Evolutionary conservation across 2,329 filamentous ascomycete genomes (phyloP), one percentile per base, ranked within the genome.

Genomic region (Cladosporium velox): DNA sequence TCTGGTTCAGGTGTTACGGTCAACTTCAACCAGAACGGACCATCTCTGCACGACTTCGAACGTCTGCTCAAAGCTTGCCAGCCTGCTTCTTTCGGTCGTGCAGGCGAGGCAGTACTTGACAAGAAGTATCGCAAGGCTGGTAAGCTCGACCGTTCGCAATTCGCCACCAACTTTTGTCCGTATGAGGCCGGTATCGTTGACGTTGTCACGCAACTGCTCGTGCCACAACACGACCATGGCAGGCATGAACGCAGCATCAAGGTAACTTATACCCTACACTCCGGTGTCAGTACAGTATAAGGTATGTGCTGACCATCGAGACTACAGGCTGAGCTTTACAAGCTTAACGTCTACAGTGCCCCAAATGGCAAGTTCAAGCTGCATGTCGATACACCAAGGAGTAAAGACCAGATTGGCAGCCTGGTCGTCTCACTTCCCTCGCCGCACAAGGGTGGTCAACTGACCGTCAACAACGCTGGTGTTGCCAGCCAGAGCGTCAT

Each of bases 321-420:
- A 41, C 24, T 87, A 1, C 74, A 73, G 4, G 85, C 85, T 0
- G 84, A 88, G 73, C 74, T 88, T 1, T 87, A 86, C 72, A 87
- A 87, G 67, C 73, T 88, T 21, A 87, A 88, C 69, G 82, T 85
- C 15, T 73, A 72, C 62, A 69, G 65, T 41, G 41, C 38, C 5
- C 52, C 26, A 24, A 24, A 24, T 24, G 24, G 24, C 24, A 24
- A 24, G 24, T 24, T 24, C 24, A 24, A 24, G 24, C 24, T 2
- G 24, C 24, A 24, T 24, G 24, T 24, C 24, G 24, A 24, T 24
- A 24, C 24, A 24, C 24, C 24, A 24, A 24, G 24, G 24, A 24
- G 24, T 24, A 24, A 24, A 24, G 67, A 52, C 3, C 72, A 74
- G 34, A 66, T 74, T 14, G 72, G 72, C 24, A 73, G 70, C 44